Base-by-base conservation (phyloP, 177 flowering plant genomes). In the Vitis hybrid region DNA sequence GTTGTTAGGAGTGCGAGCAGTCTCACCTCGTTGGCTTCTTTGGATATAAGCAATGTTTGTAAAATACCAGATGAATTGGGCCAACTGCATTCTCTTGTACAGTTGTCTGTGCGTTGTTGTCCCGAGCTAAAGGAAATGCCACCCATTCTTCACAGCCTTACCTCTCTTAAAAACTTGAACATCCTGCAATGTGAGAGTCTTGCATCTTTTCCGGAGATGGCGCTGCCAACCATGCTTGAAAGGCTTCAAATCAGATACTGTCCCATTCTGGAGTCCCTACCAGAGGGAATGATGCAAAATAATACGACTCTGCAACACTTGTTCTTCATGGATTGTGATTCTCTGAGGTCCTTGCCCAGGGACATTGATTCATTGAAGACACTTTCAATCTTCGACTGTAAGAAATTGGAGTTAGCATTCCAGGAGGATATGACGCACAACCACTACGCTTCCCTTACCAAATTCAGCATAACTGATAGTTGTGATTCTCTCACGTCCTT, bases 401-500 rank as follows among this genome's bases (percentile, higher is more conserved):
- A 8, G 57, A 62, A 68, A 0, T 27, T 74, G 7, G 58, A 74
- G n/a, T 63, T 67, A 13, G 27, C 66, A 13, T 7, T 21, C 6
- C 6, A 5, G 0, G 40, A 32, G 40, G 40, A 32, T 32, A 32
- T 32, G 40, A 32, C 40, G 12, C 40, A 52, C n/a, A 2, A 11
- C 4, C 1, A 2, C 17, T 54, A 35, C 32, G 1, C 63, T 13
- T 57, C 54, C 15, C 70, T 67, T 14, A 27, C 48, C 55, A 1
- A 35, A 0, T 19, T 18, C 18, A 18, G 18, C 18, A 18, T 59
- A 60, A 52, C 8, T 6, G 13, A 40, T 15, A 64, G 65, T 49
- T 69, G 72, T 52, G 64, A 58, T 50, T 65, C 65, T 4, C 63
- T 75, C 3, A 60, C 1, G 32, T 63, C 65, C 19, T 52, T 74